Conservation (phyloP, 192 early-diverging fungal species). For the Umbelopsis isabellina region DNA sequence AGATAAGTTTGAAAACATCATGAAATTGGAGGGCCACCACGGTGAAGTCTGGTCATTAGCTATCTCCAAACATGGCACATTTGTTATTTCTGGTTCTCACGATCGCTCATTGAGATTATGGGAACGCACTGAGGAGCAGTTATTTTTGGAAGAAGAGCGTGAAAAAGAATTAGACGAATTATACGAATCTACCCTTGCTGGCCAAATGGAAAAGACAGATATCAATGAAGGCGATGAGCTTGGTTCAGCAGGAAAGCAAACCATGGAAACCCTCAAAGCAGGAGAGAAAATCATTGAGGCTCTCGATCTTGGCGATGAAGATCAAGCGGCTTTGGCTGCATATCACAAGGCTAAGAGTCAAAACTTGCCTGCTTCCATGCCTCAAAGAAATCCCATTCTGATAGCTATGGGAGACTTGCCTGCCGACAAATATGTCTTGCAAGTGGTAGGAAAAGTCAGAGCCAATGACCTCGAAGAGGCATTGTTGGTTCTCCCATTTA, state of each 20-base stretch:
- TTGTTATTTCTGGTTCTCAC: conserved; percentile 88
- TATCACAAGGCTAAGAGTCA: conserved; percentile 57
- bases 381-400: conserved; percentile 67
- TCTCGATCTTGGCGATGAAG: conserved; percentile 86
- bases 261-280: conserved; percentile 93
- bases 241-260: conserved; percentile 81
- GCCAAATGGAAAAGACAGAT: conserved; percentile 61
- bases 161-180: conserved; percentile 92
- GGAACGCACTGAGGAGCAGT: conserved; percentile 95
- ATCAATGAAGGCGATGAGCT: conserved; percentile 53
- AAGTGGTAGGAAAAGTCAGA: conserved; percentile 76
- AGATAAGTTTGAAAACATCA: conserved; percentile 96
- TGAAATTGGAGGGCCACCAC: conserved; percentile 90
- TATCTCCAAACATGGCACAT: conserved; percentile 85
- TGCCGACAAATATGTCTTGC: conserved; percentile 82
- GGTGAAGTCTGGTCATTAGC: conserved; percentile 95
- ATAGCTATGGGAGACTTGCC: conserved; percentile 61
- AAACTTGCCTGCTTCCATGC: conserved; percentile 45
- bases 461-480: conserved; percentile 89
- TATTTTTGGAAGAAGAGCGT: conserved; percentile 95
- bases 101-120: conserved; percentile 95
- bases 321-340: conserved; percentile 67
- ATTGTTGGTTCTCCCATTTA: conserved; percentile 86
- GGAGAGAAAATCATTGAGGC: conserved; percentile 95
- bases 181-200: conserved; percentile 77